phyloP scores from a whole-genome alignment of 805 yeast species.

The Starmerella tilneyi region DNA sequence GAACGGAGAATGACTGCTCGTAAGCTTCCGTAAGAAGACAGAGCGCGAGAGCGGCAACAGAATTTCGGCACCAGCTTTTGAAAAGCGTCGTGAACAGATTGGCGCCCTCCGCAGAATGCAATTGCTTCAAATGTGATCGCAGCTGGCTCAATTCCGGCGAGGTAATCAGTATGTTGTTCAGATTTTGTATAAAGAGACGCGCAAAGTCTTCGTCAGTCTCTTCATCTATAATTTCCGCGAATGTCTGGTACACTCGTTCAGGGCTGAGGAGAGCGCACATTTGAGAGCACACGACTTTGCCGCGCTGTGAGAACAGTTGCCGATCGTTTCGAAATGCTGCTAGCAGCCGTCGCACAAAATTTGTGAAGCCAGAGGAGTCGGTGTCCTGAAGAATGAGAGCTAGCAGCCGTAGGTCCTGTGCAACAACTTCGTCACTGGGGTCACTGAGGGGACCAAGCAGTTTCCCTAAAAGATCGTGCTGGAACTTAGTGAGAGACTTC shows the following conservation, averaged over 20 bases:
- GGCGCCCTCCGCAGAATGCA: slow-evolving; percentile 57
- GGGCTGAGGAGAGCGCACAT: slow-evolving; percentile 72
- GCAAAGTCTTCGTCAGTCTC: slow-evolving; percentile 51
- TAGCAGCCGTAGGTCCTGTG: slow-evolving; percentile 58
- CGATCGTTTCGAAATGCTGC: slow-evolving; percentile 60
- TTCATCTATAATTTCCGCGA: slow-evolving; percentile 56
- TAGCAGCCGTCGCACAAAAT: slow-evolving; percentile 62
- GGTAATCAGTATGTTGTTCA: slow-evolving; percentile 75
- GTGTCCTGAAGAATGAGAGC: slow-evolving; percentile 63
- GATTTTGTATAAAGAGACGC: slow-evolving; percentile 71
- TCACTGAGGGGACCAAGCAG: slow-evolving; percentile 61
- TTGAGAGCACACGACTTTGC: slow-evolving; percentile 75
- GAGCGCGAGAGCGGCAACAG: slow-evolving; percentile 76
- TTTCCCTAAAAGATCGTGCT: slow-evolving; percentile 35
- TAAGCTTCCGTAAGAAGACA: slow-evolving; percentile 81
- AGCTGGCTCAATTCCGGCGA: slow-evolving; percentile 68
- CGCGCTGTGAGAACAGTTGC: slow-evolving; percentile 54
- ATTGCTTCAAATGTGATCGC: slow-evolving; percentile 51
- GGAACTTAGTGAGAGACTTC: slow-evolving; percentile 20
- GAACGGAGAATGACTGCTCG: slow-evolving; percentile 73
- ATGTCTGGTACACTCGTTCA: slow-evolving; percentile 68
- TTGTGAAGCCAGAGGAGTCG: slow-evolving; percentile 63
- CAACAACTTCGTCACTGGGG: slow-evolving; percentile 69
- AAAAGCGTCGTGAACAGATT: slow-evolving; percentile 64
- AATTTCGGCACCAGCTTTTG: slow-evolving; percentile 83